These are phyloP conservation scores for Mortierella sp. DNA, from an alignment of 371 early-diverging fungal species.

Conservation along the genomic window DNA sequence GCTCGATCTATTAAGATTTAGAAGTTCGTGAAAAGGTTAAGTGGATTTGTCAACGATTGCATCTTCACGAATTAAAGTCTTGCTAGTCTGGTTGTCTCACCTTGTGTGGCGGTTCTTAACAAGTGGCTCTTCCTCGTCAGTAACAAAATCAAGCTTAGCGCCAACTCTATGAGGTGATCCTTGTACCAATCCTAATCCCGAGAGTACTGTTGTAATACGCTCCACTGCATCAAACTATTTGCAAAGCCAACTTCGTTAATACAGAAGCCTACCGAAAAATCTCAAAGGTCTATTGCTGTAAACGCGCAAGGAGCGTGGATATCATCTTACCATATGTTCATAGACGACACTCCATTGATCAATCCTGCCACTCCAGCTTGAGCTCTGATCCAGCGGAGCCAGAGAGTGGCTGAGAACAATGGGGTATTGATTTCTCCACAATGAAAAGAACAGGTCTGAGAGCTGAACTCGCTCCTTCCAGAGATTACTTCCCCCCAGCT, in stretches of 20 bases:
- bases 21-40: neutral
- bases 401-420: conserved; percentile 67
- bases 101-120: conserved; percentile 63
- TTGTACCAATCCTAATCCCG: conserved; percentile 59
- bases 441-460: conserved; percentile 70
- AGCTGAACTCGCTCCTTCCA: conserved; percentile 64
- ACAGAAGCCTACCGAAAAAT: neutral
- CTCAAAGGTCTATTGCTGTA: neutral
- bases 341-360: conserved; percentile 62
- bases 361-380: conserved; percentile 59
- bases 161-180: conserved; percentile 55
- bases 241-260: neutral
- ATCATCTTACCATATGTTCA: conserved; percentile 53
- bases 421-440: conserved; percentile 77
- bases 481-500: conserved; percentile 70
- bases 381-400: conserved; percentile 59
- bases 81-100: conserved; percentile 24
- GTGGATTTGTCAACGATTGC: neutral
- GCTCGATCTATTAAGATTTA: conserved; percentile 56
- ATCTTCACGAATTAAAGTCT: neutral
- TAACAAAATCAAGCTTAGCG: conserved; percentile 59
- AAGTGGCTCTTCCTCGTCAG: conserved; percentile 62
- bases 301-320: neutral
- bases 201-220: conserved; percentile 61
- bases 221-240: conserved; percentile 65